These are phyloP conservation scores for Rhododendron ferrugineum DNA, from an alignment of 148 eudicot species.

Conservation along the genomic window DNA sequence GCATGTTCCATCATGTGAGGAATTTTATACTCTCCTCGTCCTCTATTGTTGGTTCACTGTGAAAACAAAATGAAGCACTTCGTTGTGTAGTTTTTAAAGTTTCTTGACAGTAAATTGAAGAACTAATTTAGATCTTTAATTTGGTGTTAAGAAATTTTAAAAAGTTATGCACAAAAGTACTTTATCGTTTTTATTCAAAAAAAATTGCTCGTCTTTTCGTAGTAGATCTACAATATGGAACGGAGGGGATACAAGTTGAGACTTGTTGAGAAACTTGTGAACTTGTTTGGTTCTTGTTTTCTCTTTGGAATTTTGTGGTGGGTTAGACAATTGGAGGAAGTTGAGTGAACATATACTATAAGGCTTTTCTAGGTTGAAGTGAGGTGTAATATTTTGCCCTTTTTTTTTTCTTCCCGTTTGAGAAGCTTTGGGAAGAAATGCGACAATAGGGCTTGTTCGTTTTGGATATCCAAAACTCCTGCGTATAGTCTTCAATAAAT, in stretches of 20 bases:
- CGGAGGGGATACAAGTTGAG: neutral
- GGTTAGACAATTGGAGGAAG: neutral
- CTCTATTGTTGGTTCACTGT: neutral
- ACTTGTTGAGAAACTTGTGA: neutral
- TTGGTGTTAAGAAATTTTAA: neutral
- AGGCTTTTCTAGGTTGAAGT: neutral
- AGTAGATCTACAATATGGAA: neutral
- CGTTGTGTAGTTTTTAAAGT: too few species aligned
- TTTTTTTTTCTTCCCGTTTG: neutral
- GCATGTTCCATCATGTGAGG: conserved; percentile 79
- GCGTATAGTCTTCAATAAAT: too few species aligned
- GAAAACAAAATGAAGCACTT: neutral
- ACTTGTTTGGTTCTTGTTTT: neutral
- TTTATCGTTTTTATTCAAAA: too few species aligned
- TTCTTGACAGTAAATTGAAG: too few species aligned
- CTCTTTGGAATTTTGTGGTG: neutral
- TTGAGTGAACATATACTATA: neutral
- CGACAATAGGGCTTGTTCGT: neutral
- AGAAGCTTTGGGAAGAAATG: neutral
- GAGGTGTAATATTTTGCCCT: neutral
- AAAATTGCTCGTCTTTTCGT: neutral
- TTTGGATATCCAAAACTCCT: too few species aligned
- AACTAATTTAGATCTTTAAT: too few species aligned
- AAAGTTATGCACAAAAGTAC: neutral
- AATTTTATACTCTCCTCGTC: neutral